Evolutionary conservation across 305 asterid genomes (phyloP), one percentile per base, ranked within the genome.

Genomic region (Rubia peregrina): DNA sequence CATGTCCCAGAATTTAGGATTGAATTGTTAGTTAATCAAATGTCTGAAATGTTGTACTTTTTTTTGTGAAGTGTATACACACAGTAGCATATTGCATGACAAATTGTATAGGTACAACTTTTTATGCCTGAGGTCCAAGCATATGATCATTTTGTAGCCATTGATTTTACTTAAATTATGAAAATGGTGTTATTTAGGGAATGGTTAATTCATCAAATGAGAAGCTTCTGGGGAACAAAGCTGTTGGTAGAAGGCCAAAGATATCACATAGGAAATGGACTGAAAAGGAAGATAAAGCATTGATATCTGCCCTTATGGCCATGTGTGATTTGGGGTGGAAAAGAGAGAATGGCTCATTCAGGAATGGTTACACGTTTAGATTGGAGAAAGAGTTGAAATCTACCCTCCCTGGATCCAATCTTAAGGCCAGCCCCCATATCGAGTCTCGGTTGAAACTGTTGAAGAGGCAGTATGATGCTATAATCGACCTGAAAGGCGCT

Each of bases 401-500:
- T 3, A 12, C 16, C 19, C 49, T 51, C 33, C 72, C 72, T 53
- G 72, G 64, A 4, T 17, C 63, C 49, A 38, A 69, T 63, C 64
- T 69, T 46, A 69, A 69, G 12, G 72, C 72, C 42, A 53, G 64
- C 64, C 72, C 64, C 57, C 72, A 69, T 51, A 53, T 69, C 4
- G 72, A 69, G 72, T 69, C 72, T 7, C 40, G 72, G 63, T 36
- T 69, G 63, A 69, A 69, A 36, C 12, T 69, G 48, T 30, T 69
- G 42, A 69, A 69, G 72, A 69, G 63, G 64, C 72, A 69, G 24
- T 69, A 49, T 21, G 72, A 69, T 33, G 44, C 62, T 7, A 53
- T 69, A 69, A 33, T 56, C 4, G 72, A 51, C 17, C 19, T 36
- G 33, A 69, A 40, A 33, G 38, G n/a, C 16, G 72, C 63, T 22